Conservation (phyloP, 1,139 yeast species). For the Diutina pseudorugosa region DNA sequence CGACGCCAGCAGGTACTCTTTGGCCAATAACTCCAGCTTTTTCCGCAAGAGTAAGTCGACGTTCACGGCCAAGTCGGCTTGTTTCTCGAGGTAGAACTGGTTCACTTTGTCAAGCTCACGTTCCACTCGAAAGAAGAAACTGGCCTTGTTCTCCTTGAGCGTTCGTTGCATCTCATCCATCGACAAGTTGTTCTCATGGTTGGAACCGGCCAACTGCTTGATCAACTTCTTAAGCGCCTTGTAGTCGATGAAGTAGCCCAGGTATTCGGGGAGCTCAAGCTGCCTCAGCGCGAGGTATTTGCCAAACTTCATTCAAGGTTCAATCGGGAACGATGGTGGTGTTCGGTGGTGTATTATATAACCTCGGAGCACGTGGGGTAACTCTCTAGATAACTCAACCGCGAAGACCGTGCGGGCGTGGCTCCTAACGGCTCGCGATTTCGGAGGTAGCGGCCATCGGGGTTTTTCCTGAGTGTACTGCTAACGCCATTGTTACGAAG, state of each 20-base stretch:
- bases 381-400: not conserved
- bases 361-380: not conserved
- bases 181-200: not conserved
- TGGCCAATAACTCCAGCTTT: constrained; percentile 44
- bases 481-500: not conserved
- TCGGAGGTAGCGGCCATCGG: not conserved
- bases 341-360: not conserved
- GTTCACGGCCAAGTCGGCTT: constrained; percentile 69
- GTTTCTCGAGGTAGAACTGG: constrained; percentile 78
- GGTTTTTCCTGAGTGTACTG: too few relatives aligned
- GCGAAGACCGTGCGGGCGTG: not conserved
- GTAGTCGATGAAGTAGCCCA: constrained; percentile 87
- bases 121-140: constrained; percentile 85
- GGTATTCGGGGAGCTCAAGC: constrained; percentile 87
- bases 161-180: constrained; percentile 37
- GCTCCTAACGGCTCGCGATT: not conserved
- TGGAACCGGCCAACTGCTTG: constrained; percentile 31
- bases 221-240: constrained; percentile 79
- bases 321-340: not conserved
- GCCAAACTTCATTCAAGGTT: constrained; percentile 65
- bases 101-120: constrained; percentile 93
- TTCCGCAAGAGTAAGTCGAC: constrained; percentile 66
- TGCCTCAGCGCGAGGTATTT: constrained; percentile 90
- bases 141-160: constrained; percentile 82
- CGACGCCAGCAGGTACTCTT: constrained; percentile 10